Base-by-base conservation (phyloP, 2,329 filamentous ascomycete species). In the Ophiocordyceps polyrhachis-furcata region DNA sequence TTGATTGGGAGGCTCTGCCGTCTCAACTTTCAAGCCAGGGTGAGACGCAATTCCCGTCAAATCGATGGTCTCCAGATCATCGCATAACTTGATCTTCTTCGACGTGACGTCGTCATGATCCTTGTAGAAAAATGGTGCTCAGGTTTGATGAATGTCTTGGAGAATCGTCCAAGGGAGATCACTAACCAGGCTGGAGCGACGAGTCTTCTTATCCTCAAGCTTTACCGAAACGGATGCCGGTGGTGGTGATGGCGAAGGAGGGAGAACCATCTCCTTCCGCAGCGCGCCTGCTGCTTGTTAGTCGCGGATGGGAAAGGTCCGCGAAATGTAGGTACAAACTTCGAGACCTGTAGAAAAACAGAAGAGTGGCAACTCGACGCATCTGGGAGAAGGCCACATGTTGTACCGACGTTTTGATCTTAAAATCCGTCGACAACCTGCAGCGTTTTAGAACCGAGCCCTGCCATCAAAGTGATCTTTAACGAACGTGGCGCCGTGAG, bases 291-390 rank as follows among this genome's bases (percentile, higher is more conserved):
- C 13, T 13, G 17, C 5, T 4, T 12, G 9, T 47, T 17, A 44
- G 43, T 20, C 19, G 2, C 40, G 7, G 15, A 21, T 8, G 12
- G 6, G 17, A 28, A 31, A 19, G 14, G 9, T n/a, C 9, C 14
- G 6, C 9, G 2, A 11, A 7, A 19, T 17, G 7, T 20, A 42
- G 35, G 11, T 4, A 28, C 51, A 8, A 48, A 56, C 53, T 44
- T 12, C 44, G 40, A 15, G 55, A 57, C 29, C 48, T 50, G 32
- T 55, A 56, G 7, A 44, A 25, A 42, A 58, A 57, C 21, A 25
- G n/a, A 12, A 47, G 47, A 0, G 32, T n/a, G 7, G 40, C 47
- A 14, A 35, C 14, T 15, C 20, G 8, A 32, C n/a, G 14, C 0
- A 2, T 15, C 4, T 28, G 1, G 9, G 7, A 12, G 17, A 38